Percentiles rank a stretch among this genome's conserved stretches.
Evolutionary conservation across 1,139 yeast species (phyloP).

Genomic region (Blastobotrys apis): DNA sequence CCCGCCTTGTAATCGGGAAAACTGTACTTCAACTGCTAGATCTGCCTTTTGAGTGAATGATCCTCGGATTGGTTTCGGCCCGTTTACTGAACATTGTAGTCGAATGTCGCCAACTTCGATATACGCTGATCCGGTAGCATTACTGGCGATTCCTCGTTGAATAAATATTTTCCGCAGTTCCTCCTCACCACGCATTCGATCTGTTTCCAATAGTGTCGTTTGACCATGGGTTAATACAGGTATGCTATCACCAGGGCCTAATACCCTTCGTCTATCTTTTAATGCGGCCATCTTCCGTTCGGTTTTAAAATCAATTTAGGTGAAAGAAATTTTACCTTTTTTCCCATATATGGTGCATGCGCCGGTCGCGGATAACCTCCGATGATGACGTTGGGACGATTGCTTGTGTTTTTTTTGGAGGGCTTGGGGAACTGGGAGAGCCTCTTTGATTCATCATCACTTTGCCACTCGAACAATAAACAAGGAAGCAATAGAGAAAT

Average conservation of each 20-base stretch:
- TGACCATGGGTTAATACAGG: constrained; percentile 19
- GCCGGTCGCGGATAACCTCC: too few relatives aligned
- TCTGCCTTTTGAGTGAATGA: constrained; percentile 67
- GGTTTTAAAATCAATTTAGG: not conserved
- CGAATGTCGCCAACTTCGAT: constrained; percentile 62
- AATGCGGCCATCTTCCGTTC: constrained; percentile 21
- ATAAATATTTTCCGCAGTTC: constrained; percentile 21
- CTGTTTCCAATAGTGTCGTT: constrained; percentile 3
- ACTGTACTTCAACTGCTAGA: constrained; percentile 62
- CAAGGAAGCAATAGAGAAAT: not conserved
- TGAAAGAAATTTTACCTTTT: too few relatives aligned
- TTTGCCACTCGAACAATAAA: not conserved
- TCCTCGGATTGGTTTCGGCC: constrained; percentile 84
- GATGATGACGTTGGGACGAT: too few relatives aligned
- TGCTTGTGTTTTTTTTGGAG: too few relatives aligned
- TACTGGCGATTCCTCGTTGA: constrained; percentile 60
- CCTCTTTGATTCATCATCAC: not conserved
- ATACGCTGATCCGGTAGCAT: constrained; percentile 81
- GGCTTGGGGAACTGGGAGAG: too few relatives aligned
- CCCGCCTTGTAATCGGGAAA: constrained; percentile 45
- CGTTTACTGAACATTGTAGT: constrained; percentile 71
- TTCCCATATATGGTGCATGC: too few relatives aligned
- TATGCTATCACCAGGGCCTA: constrained; percentile 38
- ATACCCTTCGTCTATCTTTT: constrained; percentile 38
- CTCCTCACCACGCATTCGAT: constrained; percentile 10